Conservation (phyloP, 2,329 filamentous ascomycete species). For the Colletotrichum sp. region DNA sequence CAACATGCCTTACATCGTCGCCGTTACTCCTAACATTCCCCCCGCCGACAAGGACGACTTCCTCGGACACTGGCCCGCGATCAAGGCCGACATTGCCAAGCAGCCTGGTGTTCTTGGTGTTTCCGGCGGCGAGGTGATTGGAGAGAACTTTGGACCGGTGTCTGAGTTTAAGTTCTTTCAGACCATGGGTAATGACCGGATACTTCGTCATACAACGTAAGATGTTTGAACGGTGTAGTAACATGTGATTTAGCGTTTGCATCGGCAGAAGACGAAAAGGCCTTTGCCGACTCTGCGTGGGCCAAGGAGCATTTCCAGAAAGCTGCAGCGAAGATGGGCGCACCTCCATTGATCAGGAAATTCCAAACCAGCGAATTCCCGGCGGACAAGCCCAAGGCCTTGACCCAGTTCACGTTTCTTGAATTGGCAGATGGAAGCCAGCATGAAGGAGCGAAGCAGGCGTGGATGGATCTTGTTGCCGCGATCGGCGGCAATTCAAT, state of each 20-base stretch:
- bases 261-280: not conserved
- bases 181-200: not conserved
- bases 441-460: slow-evolving; percentile 5
- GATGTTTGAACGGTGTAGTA: not conserved
- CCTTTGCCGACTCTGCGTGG: slow-evolving; percentile 7
- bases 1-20: slow-evolving; percentile 13
- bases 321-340: not conserved
- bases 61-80: not conserved
- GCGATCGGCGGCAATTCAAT: not conserved
- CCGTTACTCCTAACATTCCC: not conserved
- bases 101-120: slow-evolving; percentile 8
- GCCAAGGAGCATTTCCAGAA: not conserved
- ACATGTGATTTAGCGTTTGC: not conserved
- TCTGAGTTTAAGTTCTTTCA: slow-evolving; percentile 16
- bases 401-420: not conserved
- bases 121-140: not conserved
- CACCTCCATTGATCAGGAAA: not conserved
- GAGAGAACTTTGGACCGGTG: not conserved
- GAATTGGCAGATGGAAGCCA: slow-evolving; percentile 4
- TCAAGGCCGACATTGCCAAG: not conserved
- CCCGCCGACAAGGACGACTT: slow-evolving; percentile 17
- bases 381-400: not conserved
- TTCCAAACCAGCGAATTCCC: slow-evolving; percentile 4
- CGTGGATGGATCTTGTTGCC: slow-evolving; percentile 1
- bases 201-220: not conserved